phyloP scores from a whole-genome alignment of 768 basidiomycete species.

The Leccinum subgranulosum region DNA sequence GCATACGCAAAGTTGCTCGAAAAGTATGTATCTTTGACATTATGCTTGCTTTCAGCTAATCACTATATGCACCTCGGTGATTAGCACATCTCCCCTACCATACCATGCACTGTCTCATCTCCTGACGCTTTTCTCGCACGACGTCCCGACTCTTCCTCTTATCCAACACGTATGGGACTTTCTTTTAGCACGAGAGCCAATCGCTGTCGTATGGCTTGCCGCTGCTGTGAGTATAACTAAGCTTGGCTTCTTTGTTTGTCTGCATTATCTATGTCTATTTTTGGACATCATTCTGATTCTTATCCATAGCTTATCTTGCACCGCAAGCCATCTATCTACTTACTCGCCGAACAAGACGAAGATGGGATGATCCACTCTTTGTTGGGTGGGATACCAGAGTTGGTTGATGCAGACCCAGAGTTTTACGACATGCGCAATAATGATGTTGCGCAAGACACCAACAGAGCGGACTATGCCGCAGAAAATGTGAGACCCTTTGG shows the following conservation, averaged over 20 bases:
- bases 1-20: conserved; percentile 66
- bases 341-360: conserved; percentile 65
- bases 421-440: background rate
- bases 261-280: background rate
- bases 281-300: background rate
- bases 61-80: conserved; percentile 1
- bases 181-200: conserved; percentile 77
- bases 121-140: conserved; percentile 89
- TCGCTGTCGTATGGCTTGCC: conserved; percentile 77
- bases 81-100: conserved; percentile 72
- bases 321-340: conserved; percentile 63
- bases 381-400: conserved; percentile 59
- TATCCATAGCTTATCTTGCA: conserved; percentile 61
- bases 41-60: background rate
- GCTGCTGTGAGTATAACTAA: conserved; percentile 60
- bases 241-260: background rate
- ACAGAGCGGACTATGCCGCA: background rate
- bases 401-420: conserved; percentile 29
- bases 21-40: conserved; percentile 39
- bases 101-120: conserved; percentile 90
- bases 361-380: conserved; percentile 82
- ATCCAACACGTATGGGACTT: conserved; percentile 94
- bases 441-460: background rate
- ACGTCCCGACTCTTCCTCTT: conserved; percentile 83
- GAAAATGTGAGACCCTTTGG: background rate